Evolutionary conservation across 2,329 filamentous ascomycete species (phyloP).

Genomic region (Scedosporium aurantiacum): DNA sequence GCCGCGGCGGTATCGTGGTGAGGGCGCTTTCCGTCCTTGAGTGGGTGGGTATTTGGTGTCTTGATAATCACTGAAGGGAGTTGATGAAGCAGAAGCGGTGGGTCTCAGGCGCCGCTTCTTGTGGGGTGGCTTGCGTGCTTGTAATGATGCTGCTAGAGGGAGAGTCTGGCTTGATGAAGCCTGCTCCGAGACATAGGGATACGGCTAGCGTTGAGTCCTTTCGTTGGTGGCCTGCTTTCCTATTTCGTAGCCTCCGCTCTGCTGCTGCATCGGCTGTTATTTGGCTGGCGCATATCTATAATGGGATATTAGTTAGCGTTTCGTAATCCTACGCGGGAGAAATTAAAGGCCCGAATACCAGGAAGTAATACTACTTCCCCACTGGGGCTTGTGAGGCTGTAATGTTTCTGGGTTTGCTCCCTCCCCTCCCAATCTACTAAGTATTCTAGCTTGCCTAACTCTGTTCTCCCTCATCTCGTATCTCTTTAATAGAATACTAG

Average conservation of each 20-base stretch:
- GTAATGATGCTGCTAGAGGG: not conserved
- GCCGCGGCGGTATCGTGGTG: constrained; percentile 7
- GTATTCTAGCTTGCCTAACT: constrained; percentile 19
- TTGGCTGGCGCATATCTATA: constrained; percentile 12
- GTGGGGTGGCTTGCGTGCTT: constrained; percentile 6
- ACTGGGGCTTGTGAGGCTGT: not conserved
- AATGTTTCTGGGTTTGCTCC: constrained; percentile 4
- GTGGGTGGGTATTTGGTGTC: constrained; percentile 13
- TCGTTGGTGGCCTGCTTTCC: not conserved
- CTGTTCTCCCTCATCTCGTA: constrained; percentile 21
- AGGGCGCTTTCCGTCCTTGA: constrained; percentile 11
- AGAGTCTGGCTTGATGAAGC: constrained; percentile 2
- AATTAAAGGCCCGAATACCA: not conserved
- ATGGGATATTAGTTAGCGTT: constrained; percentile 11
- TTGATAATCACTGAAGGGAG: constrained; percentile 14
- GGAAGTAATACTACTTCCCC: constrained; percentile 12
- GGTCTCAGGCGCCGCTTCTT: constrained; percentile 14
- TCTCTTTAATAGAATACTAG: constrained; percentile 24
- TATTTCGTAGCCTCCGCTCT: constrained; percentile 22
- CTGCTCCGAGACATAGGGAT: not conserved
- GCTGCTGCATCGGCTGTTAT: constrained; percentile 19
- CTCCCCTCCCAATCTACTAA: constrained; percentile 30
- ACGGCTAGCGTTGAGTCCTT: constrained; percentile 1
- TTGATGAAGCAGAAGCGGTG: constrained; percentile 16
- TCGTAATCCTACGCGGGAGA: not conserved